A percentile compares a stretch with the other conserved stretches of the same genome.
Evolutionary conservation across 164 flowering plant species (phyloP).

Genomic region (Aristolochia fimbriata): DNA sequence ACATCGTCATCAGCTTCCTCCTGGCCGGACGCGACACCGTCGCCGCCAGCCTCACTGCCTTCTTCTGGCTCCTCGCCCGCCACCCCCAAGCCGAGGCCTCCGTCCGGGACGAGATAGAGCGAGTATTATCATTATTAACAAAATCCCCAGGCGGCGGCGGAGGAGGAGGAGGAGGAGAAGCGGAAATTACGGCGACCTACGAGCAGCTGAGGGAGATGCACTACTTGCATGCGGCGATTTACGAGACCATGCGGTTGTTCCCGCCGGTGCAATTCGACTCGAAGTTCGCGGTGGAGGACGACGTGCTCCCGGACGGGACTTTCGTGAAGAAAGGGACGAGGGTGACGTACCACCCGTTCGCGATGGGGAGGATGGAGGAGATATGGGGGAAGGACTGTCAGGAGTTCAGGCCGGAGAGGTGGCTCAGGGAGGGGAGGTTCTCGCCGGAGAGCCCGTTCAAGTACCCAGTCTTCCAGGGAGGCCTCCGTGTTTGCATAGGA

Average conservation of each 20-base stretch:
- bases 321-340: slow-evolving; percentile 41
- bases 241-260: slow-evolving; percentile 54
- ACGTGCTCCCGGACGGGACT: slow-evolving; percentile 58
- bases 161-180: too few relatives aligned
- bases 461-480: slow-evolving; percentile 73
- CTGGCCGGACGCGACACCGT: slow-evolving; percentile 75
- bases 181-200: slow-evolving; percentile 14
- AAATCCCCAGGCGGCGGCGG: slow-evolving; percentile 7
- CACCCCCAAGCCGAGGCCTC: slow-evolving; percentile 28
- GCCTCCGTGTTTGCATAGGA: slow-evolving; percentile 56
- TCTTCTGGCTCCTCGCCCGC: slow-evolving; percentile 40
- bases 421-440: slow-evolving; percentile 32
- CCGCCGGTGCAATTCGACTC: slow-evolving; percentile 71
- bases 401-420: slow-evolving; percentile 67
- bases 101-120: slow-evolving; percentile 2
- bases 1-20: slow-evolving; percentile 56
- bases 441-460: slow-evolving; percentile 32
- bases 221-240: slow-evolving; percentile 51
- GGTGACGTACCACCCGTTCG: slow-evolving; percentile 70
- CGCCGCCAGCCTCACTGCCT: slow-evolving; percentile 48
- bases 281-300: slow-evolving; percentile 42
- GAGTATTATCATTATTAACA: slow-evolving; percentile 20
- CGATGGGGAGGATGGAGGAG: slow-evolving; percentile 69
- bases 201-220: slow-evolving; percentile 36
- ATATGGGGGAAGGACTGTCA: slow-evolving; percentile 63